These are phyloP conservation scores for Alternaria viburni DNA, from an alignment of 2,329 filamentous ascomycete genomes.

Conservation along the genomic window DNA sequence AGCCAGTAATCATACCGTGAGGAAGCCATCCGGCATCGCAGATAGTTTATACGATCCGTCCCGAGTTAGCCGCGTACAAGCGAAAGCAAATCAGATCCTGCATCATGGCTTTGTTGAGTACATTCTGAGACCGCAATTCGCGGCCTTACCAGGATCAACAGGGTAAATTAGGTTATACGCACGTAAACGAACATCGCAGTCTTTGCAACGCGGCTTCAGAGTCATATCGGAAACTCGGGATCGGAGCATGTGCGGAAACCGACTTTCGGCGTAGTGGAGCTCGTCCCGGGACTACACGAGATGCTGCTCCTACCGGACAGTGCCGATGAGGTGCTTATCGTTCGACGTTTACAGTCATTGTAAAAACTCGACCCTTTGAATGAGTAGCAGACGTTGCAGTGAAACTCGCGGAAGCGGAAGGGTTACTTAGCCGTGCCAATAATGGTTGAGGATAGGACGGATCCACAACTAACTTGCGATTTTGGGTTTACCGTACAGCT, in stretches of 20 bases:
- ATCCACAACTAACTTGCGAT: constrained; percentile 28
- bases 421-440: constrained; percentile 12
- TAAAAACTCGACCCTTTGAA: constrained; percentile 7
- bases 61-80: background rate
- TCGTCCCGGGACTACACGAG: constrained; percentile 17
- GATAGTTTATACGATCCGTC: background rate
- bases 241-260: constrained; percentile 29
- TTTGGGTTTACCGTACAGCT: constrained; percentile 27
- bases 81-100: background rate
- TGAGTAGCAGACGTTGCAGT: constrained; percentile 11
- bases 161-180: background rate
- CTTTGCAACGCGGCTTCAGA: constrained; percentile 13
- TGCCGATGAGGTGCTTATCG: constrained; percentile 35
- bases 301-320: constrained; percentile 22
- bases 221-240: constrained; percentile 2
- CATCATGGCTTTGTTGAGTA: background rate
- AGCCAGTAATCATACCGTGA: background rate
- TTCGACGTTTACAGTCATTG: constrained; percentile 23
- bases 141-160: background rate
- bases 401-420: constrained; percentile 24
- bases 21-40: background rate
- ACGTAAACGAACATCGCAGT: constrained; percentile 3
- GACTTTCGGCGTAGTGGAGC: constrained; percentile 12
- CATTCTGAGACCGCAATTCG: background rate
- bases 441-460: constrained; percentile 9